Evolutionary conservation across 2,329 filamentous ascomycete genomes (phyloP).

Genomic region (Rhynchosporium graminicola): DNA sequence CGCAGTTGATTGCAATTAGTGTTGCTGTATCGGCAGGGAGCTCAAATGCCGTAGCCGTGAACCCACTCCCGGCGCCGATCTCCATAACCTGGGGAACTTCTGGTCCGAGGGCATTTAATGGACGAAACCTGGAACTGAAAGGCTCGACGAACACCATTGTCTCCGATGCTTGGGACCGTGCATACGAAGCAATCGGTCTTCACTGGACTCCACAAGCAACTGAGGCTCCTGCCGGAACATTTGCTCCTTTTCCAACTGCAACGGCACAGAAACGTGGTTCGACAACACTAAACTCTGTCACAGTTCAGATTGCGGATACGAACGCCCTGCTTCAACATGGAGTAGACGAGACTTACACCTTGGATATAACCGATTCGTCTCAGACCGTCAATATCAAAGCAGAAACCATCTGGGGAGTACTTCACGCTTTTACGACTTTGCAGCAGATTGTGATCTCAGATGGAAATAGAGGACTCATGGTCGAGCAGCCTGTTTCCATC

Average conservation of each 20-base stretch:
- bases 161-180: slow-evolving; percentile 51
- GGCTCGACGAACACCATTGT: slow-evolving; percentile 44
- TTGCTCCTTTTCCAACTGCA: slow-evolving; percentile 52
- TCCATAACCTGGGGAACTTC: slow-evolving; percentile 54
- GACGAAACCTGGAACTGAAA: slow-evolving; percentile 35
- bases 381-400: slow-evolving; percentile 53
- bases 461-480: slow-evolving; percentile 53
- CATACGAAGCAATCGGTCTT: slow-evolving; percentile 50
- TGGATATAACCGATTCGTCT: slow-evolving; percentile 55
- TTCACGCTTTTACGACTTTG: slow-evolving; percentile 72
- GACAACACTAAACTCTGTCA: slow-evolving; percentile 45
- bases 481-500: slow-evolving; percentile 72
- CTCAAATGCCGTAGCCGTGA: slow-evolving; percentile 50
- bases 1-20: slow-evolving; percentile 16
- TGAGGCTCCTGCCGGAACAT: slow-evolving; percentile 53
- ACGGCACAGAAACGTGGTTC: slow-evolving; percentile 37
- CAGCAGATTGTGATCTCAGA: slow-evolving; percentile 76
- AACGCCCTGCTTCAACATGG: slow-evolving; percentile 54
- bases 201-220: slow-evolving; percentile 56
- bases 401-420: slow-evolving; percentile 65
- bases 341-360: slow-evolving; percentile 75
- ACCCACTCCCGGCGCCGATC: slow-evolving; percentile 55
- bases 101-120: slow-evolving; percentile 41
- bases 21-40: slow-evolving; percentile 40
- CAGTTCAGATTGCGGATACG: slow-evolving; percentile 48